phyloP scores from a whole-genome alignment of 495 filamentous ascomycete genomes.

The Chaetomium tenue region DNA sequence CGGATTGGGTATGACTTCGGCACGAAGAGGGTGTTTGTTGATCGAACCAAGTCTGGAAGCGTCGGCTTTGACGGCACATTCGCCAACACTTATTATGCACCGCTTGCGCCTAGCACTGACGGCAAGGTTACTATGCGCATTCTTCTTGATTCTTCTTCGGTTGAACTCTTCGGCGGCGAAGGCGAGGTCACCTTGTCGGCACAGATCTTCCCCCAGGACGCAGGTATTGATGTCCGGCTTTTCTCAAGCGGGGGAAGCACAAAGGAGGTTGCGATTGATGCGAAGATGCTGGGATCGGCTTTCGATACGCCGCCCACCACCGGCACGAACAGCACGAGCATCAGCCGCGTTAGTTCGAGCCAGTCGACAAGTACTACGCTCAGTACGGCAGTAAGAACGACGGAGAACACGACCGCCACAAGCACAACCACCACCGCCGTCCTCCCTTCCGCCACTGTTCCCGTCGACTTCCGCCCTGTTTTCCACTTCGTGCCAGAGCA shows the following conservation, averaged over 20 bases:
- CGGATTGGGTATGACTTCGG: constrained; percentile 7
- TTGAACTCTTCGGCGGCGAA: constrained; percentile 8
- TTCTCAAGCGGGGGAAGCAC: constrained; percentile 10
- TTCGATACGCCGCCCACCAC: background rate
- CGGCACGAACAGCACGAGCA: constrained; percentile 5
- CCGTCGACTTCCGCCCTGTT: constrained; percentile 10
- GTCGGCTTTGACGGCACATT: constrained; percentile 12
- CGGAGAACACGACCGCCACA: background rate
- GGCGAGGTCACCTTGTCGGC: constrained; percentile 13
- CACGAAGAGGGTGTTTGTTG: constrained; percentile 6
- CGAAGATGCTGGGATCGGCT: constrained; percentile 2
- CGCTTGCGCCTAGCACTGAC: constrained; percentile 5
- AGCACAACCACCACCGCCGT: background rate
- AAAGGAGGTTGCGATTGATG: constrained; percentile 5
- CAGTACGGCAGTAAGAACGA: constrained; percentile 1
- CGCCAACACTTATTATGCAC: background rate
- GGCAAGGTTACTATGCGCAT: constrained; percentile 6
- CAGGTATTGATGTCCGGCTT: background rate
- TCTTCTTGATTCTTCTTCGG: constrained; percentile 10
- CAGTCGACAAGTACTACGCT: background rate
- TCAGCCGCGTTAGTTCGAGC: background rate
- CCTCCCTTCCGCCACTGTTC: background rate
- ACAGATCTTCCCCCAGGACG: constrained; percentile 7
- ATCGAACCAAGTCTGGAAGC: constrained; percentile 10
- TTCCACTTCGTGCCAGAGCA: constrained; percentile 10